A percentile compares a stretch with the other conserved stretches of the same genome.
Conservation (phyloP, 441 rosid species). For the Populus trichocarpa region DNA sequence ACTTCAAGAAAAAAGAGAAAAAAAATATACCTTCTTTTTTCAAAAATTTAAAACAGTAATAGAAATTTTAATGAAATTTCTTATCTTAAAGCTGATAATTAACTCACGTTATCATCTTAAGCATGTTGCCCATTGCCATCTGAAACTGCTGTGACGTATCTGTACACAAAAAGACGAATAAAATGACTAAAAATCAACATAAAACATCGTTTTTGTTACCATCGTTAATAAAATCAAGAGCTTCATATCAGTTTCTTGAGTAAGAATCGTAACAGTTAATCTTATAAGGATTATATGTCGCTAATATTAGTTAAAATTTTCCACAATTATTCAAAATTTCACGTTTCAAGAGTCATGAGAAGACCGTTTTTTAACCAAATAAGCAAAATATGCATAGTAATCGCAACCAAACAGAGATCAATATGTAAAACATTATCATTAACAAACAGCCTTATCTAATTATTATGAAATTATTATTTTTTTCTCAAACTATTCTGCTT, state of each 20-base stretch:
- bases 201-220: background rate
- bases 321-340: background rate
- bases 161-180: constrained; percentile 22
- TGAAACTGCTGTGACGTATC: constrained; percentile 83
- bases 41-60: background rate
- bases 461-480: background rate
- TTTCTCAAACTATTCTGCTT: background rate
- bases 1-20: background rate
- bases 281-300: background rate
- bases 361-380: background rate
- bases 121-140: constrained; percentile 73
- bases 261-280: background rate
- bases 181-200: background rate
- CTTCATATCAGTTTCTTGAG: background rate
- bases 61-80: background rate
- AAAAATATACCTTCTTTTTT: background rate
- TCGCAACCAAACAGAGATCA: background rate
- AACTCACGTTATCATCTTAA: constrained; percentile 72
- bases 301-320: background rate
- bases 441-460: background rate
- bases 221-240: background rate
- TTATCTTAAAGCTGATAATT: background rate
- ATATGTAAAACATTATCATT: background rate
- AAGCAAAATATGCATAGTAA: background rate
- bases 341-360: background rate